Evolutionary conservation across 495 filamentous ascomycete genomes (phyloP).

Genomic region (Penicillium herquei): DNA sequence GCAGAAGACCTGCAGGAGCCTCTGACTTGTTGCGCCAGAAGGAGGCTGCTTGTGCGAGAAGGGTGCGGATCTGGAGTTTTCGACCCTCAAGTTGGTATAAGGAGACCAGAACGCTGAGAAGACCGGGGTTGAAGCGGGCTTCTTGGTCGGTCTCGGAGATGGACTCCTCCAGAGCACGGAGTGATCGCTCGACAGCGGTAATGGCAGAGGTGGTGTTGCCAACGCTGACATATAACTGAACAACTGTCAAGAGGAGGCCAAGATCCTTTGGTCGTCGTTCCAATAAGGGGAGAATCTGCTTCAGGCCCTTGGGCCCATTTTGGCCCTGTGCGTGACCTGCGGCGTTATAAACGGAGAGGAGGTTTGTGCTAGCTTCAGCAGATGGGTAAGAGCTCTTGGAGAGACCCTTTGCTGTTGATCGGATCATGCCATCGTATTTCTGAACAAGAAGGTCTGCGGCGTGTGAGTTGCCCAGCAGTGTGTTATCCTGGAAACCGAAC

Average conservation of each 20-base stretch:
- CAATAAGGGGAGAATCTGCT: constrained; percentile 68
- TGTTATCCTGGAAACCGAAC: constrained; percentile 72
- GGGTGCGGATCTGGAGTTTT: constrained; percentile 64
- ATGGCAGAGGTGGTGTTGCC: constrained; percentile 78
- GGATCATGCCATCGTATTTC: constrained; percentile 72
- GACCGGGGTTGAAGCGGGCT: constrained; percentile 79
- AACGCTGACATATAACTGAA: constrained; percentile 76
- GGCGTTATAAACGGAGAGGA: constrained; percentile 74
- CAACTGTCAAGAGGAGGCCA: constrained; percentile 76
- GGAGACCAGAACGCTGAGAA: constrained; percentile 78
- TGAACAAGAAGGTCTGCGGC: constrained; percentile 71
- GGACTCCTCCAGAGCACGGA: constrained; percentile 69
- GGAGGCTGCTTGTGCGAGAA: constrained; percentile 75
- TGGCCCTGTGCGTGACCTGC: constrained; percentile 68
- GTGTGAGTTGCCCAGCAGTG: constrained; percentile 67
- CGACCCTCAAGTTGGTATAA: constrained; percentile 79
- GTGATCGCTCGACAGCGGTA: constrained; percentile 68
- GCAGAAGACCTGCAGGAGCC: constrained; percentile 59
- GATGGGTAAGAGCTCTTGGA: constrained; percentile 52
- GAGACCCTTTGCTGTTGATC: constrained; percentile 61
- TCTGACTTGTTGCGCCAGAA: constrained; percentile 69
- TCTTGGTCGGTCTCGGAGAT: constrained; percentile 59
- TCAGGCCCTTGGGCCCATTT: constrained; percentile 67
- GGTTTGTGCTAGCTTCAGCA: constrained; percentile 55
- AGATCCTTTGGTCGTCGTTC: constrained; percentile 77